Base-by-base conservation (phyloP, 371 early-diverging fungal genomes). In the Mucor irregularis region DNA sequence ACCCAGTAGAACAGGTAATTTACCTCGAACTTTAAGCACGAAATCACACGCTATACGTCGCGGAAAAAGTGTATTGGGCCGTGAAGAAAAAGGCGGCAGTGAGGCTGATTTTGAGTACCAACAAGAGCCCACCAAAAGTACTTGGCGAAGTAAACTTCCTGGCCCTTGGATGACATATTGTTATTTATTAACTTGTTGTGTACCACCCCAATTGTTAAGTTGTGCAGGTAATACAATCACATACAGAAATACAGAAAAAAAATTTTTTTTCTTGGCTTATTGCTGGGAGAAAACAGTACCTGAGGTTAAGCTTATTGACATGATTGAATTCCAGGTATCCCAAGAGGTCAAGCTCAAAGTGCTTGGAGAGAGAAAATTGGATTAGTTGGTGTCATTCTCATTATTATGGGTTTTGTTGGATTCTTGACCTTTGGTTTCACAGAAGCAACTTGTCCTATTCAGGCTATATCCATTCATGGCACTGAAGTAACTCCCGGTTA, bases 281-380 rank as follows among this genome's bases (percentile, higher is more conserved):
- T n/a, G n/a, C n/a, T n/a, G n/a, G 19, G 30, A 22, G 33, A 45
- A 19, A 9, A 45, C 52, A 31, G 19, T 6, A 8, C 13, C 3
- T 51, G n/a, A n/a, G n/a, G n/a, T 14, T 8, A 35, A 0, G 5
- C n/a, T 39, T 19, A 21, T 14, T 21, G 21, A 39, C 6, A 38
- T 5, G 8, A 17, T 19, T 5, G 8, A 17, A 21, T 11, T 6
- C 0, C 5, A 79, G 83, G 83, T 49, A 75, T 76, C 13, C 56
- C 64, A 21, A 61, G 68, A 39, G 62, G 66, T 1, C 79, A 68
- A 39, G 72, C 83, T 35, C 90, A 84, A 59, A 85, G 84, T 40
- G 96, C 78, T 35, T 94, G 94, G 93, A 75, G 93, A 29, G 93
- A 94, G 69, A 95, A 93, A 57, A 79, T 90, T 3, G 88, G 92